Evolutionary conservation across 176 grass and related monocot species (phyloP).

Genomic region (Juncus inflexus): DNA sequence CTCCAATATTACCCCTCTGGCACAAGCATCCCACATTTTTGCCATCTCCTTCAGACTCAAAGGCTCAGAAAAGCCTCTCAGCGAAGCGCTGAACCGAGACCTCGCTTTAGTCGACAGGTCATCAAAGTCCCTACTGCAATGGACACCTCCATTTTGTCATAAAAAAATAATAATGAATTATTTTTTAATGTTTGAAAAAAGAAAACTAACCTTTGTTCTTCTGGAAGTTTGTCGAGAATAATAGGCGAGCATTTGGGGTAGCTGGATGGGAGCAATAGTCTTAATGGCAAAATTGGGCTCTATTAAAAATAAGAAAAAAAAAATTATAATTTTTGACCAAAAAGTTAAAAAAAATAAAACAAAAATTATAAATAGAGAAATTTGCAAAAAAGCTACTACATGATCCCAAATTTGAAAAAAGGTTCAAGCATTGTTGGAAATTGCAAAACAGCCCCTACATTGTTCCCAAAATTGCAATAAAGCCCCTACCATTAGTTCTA

Average conservation of each 20-base stretch:
- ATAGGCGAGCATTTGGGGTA: slow-evolving; percentile 70
- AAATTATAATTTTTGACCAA: too few species aligned
- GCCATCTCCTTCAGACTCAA: slow-evolving; percentile 83
- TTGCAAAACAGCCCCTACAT: too few species aligned
- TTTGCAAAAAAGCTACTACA: too few species aligned
- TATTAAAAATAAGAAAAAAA: slow-evolving; percentile 16
- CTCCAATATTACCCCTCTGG: slow-evolving; percentile 63
- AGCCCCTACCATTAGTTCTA: too few species aligned
- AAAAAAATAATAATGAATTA: not conserved
- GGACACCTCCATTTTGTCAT: slow-evolving; percentile 1
- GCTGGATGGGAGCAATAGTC: slow-evolving; percentile 80
- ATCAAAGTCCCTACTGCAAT: slow-evolving; percentile 48
- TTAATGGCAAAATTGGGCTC: slow-evolving; percentile 90
- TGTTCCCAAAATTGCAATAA: too few species aligned
- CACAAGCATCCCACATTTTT: slow-evolving; percentile 78
- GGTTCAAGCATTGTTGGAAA: too few species aligned
- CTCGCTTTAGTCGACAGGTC: slow-evolving; percentile 73
- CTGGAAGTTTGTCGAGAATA: slow-evolving; percentile 75
- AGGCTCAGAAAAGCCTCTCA: slow-evolving; percentile 63
- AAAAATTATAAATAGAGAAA: too few species aligned
- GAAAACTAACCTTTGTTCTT: slow-evolving; percentile 60
- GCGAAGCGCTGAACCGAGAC: slow-evolving; percentile 57
- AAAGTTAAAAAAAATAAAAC: too few species aligned
- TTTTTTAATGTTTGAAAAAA: too few species aligned
- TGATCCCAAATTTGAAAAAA: too few species aligned